Conservation (phyloP, 768 basidiomycete species). For the Mycena capillaripes region DNA sequence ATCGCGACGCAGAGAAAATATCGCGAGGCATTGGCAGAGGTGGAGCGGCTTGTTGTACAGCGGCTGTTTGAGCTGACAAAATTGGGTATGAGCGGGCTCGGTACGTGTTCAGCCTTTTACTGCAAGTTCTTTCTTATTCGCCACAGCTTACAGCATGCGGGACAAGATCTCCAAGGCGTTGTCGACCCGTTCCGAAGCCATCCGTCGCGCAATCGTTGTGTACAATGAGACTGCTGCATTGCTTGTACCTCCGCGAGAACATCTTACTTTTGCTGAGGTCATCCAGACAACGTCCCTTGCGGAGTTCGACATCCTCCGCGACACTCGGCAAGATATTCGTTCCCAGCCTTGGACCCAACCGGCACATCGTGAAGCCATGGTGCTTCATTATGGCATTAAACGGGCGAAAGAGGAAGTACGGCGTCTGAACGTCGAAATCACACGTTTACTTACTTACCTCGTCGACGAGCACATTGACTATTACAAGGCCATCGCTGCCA, state of each 20-base stretch:
- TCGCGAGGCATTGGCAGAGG: not conserved
- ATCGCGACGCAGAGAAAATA: not conserved
- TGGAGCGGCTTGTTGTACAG: conserved; percentile 10
- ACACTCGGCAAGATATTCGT: not conserved
- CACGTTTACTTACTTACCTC: not conserved
- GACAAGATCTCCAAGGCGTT: conserved; percentile 12
- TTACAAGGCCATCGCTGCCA: not conserved
- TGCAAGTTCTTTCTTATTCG: too few relatives aligned
- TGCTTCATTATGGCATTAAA: not conserved
- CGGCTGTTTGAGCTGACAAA: conserved; percentile 17
- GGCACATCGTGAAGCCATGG: not conserved
- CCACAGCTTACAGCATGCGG: conserved; percentile 14
- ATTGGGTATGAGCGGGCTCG: conserved; percentile 19
- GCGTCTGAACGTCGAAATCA: not conserved
- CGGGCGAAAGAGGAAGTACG: not conserved
- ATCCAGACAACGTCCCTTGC: not conserved
- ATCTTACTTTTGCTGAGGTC: not conserved
- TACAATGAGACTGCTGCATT: not conserved
- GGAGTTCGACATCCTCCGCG: not conserved
- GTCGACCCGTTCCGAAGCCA: conserved; percentile 7
- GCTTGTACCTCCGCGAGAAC: not conserved
- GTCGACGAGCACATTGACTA: not conserved
- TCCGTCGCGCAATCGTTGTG: not conserved
- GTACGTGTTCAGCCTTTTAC: too few relatives aligned
- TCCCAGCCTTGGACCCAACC: not conserved